Evolutionary conservation across 2,329 filamentous ascomycete species (phyloP), one percentile per base, ranked within the genome.

Genomic region (Xylaria sp.): DNA sequence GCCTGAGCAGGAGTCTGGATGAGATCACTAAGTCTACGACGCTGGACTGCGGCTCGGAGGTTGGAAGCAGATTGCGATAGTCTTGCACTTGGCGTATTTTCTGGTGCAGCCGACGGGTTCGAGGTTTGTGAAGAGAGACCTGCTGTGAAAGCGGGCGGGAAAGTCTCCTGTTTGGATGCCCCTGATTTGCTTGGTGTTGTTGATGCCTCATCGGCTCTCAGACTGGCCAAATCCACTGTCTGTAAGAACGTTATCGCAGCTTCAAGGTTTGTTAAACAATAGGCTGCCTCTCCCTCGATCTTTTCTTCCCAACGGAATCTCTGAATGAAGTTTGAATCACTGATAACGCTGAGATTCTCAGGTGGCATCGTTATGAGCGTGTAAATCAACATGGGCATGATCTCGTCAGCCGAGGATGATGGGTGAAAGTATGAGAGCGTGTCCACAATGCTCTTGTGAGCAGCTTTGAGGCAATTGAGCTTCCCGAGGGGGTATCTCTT

Each of bases 351-450:
- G 52, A 97, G 87, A 39, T 87, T 84, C 73, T 94, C 90, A 0
- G 92, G 89, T 0, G 91, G 88, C 50, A 92, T 88, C 2, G 92
- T 97, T 71, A 99, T 95, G 61, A 99, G 83, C 0, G 92, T 91
- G 76, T 96, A 99, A 63, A 99, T 99, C 63, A 99, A 82, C 74
- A 96, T 96, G 0, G 94, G 94, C 73, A 99, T 86, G 57, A 99
- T 95, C 75, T 97, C 94, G 71, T 99, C 94, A 2, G 94, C 94
- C 0, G 94, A 97, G 0, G 94, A 96, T 0, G 92, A 86, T 16
- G 83, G 84, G 63, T 86, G 84, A 61, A 87, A 86, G 66, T 85
- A 80, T 3, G 84, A 81, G 53, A 88, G 74, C 1, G 92, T 92
- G 72, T 97, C 93, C 53, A 99, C 94, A 64, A 99, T 97, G 65